Evolutionary conservation across 2,329 filamentous ascomycete species (phyloP), one percentile per base, ranked within the genome.

Genomic region (Penicillium sp.): DNA sequence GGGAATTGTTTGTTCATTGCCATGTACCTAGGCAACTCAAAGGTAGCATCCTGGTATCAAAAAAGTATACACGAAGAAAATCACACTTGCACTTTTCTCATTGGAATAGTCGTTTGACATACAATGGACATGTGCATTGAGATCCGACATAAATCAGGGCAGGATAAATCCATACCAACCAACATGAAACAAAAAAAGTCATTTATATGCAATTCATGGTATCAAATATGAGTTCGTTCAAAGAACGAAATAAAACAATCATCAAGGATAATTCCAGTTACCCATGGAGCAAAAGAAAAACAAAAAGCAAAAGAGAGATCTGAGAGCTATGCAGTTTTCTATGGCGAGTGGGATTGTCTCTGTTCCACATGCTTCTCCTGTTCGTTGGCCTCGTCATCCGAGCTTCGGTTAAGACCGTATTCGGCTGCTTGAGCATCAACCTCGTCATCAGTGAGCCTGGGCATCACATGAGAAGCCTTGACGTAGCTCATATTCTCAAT

Each of bases 401-500:
- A 30, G 20, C 38, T 47, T 18, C 35, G n/a, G n/a, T 16, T 43
- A 21, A 57, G 55, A 16, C 55, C 65, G 59, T 71, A 69, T 59
- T 73, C 65, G 16, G 60, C 57, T 24, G 69, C 69, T 62, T 69
- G 67, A 21, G 61, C 55, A 62, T 72, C 65, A 24, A 72, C 63
- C 62, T 74, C 66, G 24, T 71, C 68, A 30, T 74, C 70, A 0
- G 59, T 59, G 14, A 73, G 67, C 57, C 65, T 67, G 6, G 72
- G 71, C 48, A 74, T 60, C 24, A 71, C 65, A 20, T 61, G 58
- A 7, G 71, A 59, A 5, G 70, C 71, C 33, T 53, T 61, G 43
- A 74, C 70, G 38, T 73, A 72, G 63, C 66, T 72, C 50, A 74
- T 76, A 38, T 73, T 74, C 60, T 78, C 74, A 26, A 66, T 63